Evolutionary conservation across 192 early-diverging fungal genomes (phyloP).

Genomic region (Coemansia sp.): DNA sequence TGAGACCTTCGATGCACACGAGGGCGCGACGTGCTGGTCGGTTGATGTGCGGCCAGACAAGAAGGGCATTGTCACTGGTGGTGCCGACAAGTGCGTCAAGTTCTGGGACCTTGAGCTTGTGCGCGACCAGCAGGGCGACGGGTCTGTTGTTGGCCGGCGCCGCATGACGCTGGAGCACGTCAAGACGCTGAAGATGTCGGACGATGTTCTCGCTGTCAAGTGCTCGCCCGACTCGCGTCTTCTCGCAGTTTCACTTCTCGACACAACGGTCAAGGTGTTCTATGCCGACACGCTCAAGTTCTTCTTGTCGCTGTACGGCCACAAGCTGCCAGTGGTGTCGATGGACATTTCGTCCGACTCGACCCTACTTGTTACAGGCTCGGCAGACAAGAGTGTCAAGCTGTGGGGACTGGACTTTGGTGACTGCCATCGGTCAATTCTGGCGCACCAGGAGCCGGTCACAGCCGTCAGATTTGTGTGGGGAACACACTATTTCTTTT

Average conservation of each 20-base stretch:
- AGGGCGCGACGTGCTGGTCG: conserved; percentile 81
- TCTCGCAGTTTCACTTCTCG: conserved; percentile 89
- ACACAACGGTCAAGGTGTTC: conserved; percentile 96
- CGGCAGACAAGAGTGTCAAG: conserved; percentile 97
- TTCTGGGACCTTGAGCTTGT: conserved; percentile 95
- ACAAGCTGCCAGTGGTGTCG: conserved; percentile 95
- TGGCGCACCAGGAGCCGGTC: conserved; percentile 92
- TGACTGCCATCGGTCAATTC: conserved; percentile 93
- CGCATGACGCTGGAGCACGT: conserved; percentile 80
- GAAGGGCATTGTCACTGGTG: conserved; percentile 86
- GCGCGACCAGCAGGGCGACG: conserved; percentile 39
- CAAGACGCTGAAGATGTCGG: conserved; percentile 92
- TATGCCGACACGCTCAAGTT: conserved; percentile 96
- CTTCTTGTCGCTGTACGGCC: conserved; percentile 95
- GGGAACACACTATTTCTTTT: conserved; percentile 95
- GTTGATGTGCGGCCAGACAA: conserved; percentile 85
- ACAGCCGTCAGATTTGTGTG: conserved; percentile 88
- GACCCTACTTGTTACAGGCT: conserved; percentile 88
- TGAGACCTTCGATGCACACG: conserved; percentile 90
- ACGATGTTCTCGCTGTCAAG: conserved; percentile 86
- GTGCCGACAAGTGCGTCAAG: conserved; percentile 94
- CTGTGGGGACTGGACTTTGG: conserved; percentile 99
- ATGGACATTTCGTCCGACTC: conserved; percentile 98
- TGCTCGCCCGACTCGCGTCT: conserved; percentile 84
- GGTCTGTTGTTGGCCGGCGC: conserved; percentile 44